phyloP scores from a whole-genome alignment of 371 early-diverging fungal genomes.

The Rhizomucor pusillus region DNA sequence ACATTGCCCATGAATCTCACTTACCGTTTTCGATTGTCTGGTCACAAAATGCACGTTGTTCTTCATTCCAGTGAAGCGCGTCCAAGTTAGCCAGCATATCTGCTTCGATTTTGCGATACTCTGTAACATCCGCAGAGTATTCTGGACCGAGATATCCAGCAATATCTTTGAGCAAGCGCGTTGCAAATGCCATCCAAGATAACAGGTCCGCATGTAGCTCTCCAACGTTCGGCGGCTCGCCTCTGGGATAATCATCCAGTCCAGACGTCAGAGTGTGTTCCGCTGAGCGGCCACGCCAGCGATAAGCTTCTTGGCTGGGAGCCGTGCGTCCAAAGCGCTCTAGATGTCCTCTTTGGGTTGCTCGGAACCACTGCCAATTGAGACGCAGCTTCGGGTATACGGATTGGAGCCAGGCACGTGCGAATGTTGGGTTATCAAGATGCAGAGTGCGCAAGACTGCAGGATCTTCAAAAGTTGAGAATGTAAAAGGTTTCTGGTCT shows the following conservation, averaged over 20 bases:
- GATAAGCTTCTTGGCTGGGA: conserved; percentile 65
- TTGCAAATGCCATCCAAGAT: conserved; percentile 86
- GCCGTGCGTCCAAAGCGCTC: conserved; percentile 56
- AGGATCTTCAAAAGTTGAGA: conserved; percentile 26
- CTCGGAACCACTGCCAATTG: conserved; percentile 83
- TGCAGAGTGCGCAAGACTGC: conserved; percentile 44
- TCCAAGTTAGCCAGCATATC: conserved; percentile 43
- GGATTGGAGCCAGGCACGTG: conserved; percentile 51
- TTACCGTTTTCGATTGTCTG: conserved; percentile 51
- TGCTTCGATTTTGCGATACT: conserved; percentile 48
- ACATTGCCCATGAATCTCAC: no score
- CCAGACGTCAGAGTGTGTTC: conserved; percentile 91
- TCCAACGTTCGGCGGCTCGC: conserved; percentile 65
- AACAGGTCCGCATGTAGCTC: conserved; percentile 92
- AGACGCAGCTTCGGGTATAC: conserved; percentile 69
- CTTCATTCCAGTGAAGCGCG: conserved; percentile 80
- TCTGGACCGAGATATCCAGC: conserved; percentile 59
- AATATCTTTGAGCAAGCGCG: conserved; percentile 67
- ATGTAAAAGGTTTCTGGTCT: background rate
- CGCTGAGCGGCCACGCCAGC: conserved; percentile 89
- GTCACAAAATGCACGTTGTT: conserved; percentile 77
- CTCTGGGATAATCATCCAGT: conserved; percentile 94
- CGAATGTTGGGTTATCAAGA: conserved; percentile 46
- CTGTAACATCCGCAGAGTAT: conserved; percentile 46
- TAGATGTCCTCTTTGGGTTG: conserved; percentile 74